Conservation (phyloP, 1,284 basidiomycete genomes). For the Rhodotorula sp. region DNA sequence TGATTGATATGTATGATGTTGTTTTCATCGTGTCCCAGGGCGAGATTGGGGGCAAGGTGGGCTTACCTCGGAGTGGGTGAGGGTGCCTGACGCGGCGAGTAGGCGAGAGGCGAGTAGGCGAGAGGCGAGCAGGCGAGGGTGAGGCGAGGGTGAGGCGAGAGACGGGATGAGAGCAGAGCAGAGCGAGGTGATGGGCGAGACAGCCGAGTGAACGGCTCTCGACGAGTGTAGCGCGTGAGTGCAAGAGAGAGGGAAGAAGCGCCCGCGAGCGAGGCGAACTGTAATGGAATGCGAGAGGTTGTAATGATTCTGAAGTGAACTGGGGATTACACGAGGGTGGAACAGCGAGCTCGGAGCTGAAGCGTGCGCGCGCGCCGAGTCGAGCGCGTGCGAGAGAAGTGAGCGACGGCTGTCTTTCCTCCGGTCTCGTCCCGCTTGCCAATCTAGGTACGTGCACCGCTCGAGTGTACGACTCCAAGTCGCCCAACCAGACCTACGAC, state of each 20-base stretch:
- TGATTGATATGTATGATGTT: constrained; percentile 39
- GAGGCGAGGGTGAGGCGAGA: background rate
- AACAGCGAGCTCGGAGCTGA: background rate
- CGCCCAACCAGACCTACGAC: background rate
- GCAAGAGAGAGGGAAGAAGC: too few species aligned
- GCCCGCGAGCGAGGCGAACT: background rate
- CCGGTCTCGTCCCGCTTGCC: constrained; percentile 6
- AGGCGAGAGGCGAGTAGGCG: too few species aligned
- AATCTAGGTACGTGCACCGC: background rate
- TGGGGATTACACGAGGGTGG: too few species aligned
- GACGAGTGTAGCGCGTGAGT: background rate
- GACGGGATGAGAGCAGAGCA: background rate
- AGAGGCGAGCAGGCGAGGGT: background rate
- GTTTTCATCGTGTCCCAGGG: constrained; percentile 32
- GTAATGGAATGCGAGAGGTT: background rate
- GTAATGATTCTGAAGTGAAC: background rate
- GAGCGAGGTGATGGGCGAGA: background rate
- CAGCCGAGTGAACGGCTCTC: constrained; percentile 23
- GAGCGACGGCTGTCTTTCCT: background rate
- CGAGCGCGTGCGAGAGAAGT: background rate
- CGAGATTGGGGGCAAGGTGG: background rate
- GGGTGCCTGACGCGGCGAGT: background rate
- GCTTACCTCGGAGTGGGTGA: background rate
- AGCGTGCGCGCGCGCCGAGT: background rate
- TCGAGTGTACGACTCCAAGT: background rate